Conservation (phyloP, 345 rosid genomes). For the Erysimum cheiranthoides region DNA sequence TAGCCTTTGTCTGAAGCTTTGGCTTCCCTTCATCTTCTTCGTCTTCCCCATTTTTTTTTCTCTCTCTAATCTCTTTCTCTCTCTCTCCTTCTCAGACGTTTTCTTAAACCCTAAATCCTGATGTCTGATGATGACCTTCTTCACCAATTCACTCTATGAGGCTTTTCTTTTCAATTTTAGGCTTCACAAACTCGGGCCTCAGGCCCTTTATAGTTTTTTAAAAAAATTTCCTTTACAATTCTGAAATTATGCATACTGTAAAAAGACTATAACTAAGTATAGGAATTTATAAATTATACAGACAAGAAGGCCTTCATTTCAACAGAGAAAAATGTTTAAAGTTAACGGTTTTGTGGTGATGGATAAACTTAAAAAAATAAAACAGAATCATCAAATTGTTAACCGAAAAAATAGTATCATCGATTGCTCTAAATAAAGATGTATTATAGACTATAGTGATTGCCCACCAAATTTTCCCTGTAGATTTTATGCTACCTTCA, state of each 20-base stretch:
- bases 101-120: constrained; percentile 43
- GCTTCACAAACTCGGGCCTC: background rate
- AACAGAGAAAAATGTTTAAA: background rate
- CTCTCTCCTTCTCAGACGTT: background rate
- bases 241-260: background rate
- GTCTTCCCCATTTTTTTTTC: constrained; percentile 60
- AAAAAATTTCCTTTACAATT: background rate
- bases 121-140: background rate
- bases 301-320: background rate
- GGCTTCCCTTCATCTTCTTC: constrained; percentile 73
- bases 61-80: background rate
- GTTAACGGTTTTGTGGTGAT: background rate
- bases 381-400: background rate
- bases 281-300: background rate
- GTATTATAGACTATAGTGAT: background rate
- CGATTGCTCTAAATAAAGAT: background rate
- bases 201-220: background rate
- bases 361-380: no score
- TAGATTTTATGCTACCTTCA: constrained; percentile 14
- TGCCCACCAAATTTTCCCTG: constrained; percentile 4
- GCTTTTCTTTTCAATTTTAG: background rate
- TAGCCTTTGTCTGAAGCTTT: constrained; percentile 75
- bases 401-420: background rate
- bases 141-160: background rate
- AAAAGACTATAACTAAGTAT: background rate